Conservation (phyloP, 1,284 basidiomycete genomes). For the Caloboletus inedulis region DNA sequence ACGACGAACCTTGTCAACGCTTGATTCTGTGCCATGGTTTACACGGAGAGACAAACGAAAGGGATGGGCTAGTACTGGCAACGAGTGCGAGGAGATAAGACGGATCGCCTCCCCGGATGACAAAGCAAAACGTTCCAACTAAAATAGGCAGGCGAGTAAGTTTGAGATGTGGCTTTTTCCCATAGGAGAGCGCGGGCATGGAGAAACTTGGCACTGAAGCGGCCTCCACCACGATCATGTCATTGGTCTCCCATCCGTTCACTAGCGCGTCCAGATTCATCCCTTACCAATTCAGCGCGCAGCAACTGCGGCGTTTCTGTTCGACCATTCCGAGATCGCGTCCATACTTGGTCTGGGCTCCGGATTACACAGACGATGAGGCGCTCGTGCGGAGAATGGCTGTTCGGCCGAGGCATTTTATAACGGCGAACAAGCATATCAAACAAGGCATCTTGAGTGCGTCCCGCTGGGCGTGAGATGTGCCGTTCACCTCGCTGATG, state of each 20-base stretch:
- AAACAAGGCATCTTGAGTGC: slow-evolving; percentile 37
- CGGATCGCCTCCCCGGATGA: slow-evolving; percentile 5
- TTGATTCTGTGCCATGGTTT: slow-evolving; percentile 17
- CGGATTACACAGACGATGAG: slow-evolving; percentile 49
- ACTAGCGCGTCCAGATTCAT: neutral
- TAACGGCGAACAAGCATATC: slow-evolving; percentile 40
- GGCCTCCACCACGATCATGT: slow-evolving; percentile 2
- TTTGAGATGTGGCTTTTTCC: slow-evolving; percentile 6
- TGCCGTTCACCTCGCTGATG: slow-evolving; percentile 5
- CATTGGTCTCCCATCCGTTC: neutral
- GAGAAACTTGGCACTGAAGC: no score
- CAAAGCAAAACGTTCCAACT: neutral
- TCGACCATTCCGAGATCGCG: slow-evolving; percentile 19
- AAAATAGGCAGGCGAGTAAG: slow-evolving; percentile 14
- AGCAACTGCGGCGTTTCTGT: slow-evolving; percentile 18
- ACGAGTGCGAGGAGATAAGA: slow-evolving; percentile 1
- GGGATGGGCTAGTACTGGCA: neutral
- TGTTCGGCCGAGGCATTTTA: slow-evolving; percentile 46
- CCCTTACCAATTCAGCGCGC: neutral
- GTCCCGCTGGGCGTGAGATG: slow-evolving; percentile 4
- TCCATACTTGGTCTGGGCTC: slow-evolving; percentile 51
- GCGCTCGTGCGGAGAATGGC: slow-evolving; percentile 47
- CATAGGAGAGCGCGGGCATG: no score
- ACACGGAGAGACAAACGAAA: neutral
- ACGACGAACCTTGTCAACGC: slow-evolving; percentile 41